phyloP scores from a whole-genome alignment of 2,329 filamentous ascomycete genomes.

The Beauveria asiatica region DNA sequence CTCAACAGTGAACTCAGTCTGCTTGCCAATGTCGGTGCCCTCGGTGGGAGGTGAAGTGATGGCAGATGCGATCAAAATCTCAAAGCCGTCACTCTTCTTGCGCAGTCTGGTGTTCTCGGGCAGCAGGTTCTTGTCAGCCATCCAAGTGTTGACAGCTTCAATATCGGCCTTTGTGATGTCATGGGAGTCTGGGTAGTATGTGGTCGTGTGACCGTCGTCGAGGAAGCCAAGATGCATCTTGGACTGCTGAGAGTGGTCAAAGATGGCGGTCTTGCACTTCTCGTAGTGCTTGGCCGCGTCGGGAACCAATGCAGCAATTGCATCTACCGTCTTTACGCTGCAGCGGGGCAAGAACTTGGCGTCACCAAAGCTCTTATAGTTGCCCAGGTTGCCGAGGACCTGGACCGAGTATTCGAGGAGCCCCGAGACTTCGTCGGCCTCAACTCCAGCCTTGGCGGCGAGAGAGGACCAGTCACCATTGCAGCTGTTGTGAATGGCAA shows the following conservation, averaged over 20 bases:
- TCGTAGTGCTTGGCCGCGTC: conserved; percentile 58
- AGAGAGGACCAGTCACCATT: conserved; percentile 64
- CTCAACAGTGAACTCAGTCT: conserved; percentile 50
- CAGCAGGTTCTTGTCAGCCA: conserved; percentile 62
- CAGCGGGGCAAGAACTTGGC: conserved; percentile 74
- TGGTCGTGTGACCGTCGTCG: conserved; percentile 68
- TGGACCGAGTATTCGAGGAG: conserved; percentile 73
- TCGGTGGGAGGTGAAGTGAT: conserved; percentile 47
- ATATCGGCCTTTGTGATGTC: conserved; percentile 70
- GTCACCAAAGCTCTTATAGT: conserved; percentile 84
- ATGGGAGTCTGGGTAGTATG: conserved; percentile 72
- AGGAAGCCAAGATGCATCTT: conserved; percentile 70
- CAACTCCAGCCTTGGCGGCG: conserved; percentile 54
- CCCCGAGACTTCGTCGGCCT: conserved; percentile 52
- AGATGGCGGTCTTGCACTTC: conserved; percentile 63
- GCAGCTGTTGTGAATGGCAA: conserved; percentile 58
- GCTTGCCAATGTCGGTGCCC: conserved; percentile 61
- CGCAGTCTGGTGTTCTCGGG: conserved; percentile 69
- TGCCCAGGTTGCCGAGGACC: conserved; percentile 73
- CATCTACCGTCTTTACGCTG: conserved; percentile 52
- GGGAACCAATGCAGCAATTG: conserved; percentile 52
- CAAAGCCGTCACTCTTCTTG: conserved; percentile 60
- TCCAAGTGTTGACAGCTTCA: conserved; percentile 59
- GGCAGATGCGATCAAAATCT: conserved; percentile 67
- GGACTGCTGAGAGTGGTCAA: conserved; percentile 53